Base-by-base conservation (phyloP, 768 basidiomycete species). In the Leccinum obscurum region DNA sequence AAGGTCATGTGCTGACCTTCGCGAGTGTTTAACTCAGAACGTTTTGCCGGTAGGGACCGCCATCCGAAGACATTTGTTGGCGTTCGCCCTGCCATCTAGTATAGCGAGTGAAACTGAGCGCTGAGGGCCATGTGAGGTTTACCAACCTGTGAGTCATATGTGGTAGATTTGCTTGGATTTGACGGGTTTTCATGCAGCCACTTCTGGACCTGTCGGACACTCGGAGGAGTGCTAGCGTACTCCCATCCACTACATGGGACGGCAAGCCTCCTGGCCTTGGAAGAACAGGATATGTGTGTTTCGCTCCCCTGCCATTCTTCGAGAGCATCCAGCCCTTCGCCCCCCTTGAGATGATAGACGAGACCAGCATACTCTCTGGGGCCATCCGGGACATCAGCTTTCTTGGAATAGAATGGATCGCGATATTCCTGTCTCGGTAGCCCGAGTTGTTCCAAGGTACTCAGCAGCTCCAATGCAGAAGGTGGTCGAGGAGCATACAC, bases 331-430 rank as follows among this genome's bases (percentile, higher is more conserved):
- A 91, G 75, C 8, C 85, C 83, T 44, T 82, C 77, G 1, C 83
- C 84, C 5, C 90, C 87, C 64, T 87, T 86, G 22, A 95, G 76
- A 44, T 78, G 77, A 71, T 89, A 95, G n/a, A 83, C 67, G 1
- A 92, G 72, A 0, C 94, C 95, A 22, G 86, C 93, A 71, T 88
- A 95, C 75, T 93, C 89, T 66, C 85, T 81, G 3, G 87, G 75
- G n/a, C 77, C 74, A 34, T 80, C 80, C 1, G 93, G 89, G 0
- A 87, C 81, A 69, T 98, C 96, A 4, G 66, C 64, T 24, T 80
- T 78, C 54, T 84, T 83, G 6, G 92, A 93, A 69, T 93, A 99
- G 73, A 83, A 88, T 0, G 95, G 91, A n/a, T 83, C 77, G 50
- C 81, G 84, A 73, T 98, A 95, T 24, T 90, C 71, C 64, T 84